These are phyloP conservation scores for Syncephalastrum sp. DNA, from an alignment of 371 early-diverging fungal genomes.

Conservation along the genomic window DNA sequence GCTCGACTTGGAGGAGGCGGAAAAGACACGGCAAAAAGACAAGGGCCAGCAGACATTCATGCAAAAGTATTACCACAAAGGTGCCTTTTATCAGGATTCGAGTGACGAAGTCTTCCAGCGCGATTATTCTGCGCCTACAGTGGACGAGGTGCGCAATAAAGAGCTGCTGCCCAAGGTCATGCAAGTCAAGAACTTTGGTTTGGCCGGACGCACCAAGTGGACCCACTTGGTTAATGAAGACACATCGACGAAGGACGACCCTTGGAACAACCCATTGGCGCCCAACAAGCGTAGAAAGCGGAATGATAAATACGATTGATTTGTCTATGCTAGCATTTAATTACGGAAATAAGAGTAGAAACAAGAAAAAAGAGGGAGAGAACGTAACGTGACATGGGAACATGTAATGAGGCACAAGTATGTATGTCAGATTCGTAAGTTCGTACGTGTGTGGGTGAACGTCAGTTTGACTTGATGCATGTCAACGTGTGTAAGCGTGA, in stretches of 20 bases:
- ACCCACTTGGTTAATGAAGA: conserved; percentile 86
- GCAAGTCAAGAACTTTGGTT: conserved; percentile 91
- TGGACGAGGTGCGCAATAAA: conserved; percentile 68
- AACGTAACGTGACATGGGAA: background rate
- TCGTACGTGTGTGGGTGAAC: too few relatives aligned
- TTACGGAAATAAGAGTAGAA: conserved; percentile 5
- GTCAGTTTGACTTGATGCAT: too few relatives aligned
- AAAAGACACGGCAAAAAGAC: conserved; percentile 52
- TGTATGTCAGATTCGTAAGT: too few relatives aligned
- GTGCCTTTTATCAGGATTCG: conserved; percentile 77
- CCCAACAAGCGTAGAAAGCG: too few relatives aligned
- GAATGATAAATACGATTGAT: too few relatives aligned
- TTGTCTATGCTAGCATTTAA: background rate
- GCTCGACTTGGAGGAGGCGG: conserved; percentile 64
- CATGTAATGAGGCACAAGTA: too few relatives aligned
- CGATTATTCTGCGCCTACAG: conserved; percentile 75
- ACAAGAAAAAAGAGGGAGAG: background rate
- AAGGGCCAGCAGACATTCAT: conserved; percentile 54
- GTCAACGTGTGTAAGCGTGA: too few relatives aligned
- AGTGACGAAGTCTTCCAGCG: conserved; percentile 65
- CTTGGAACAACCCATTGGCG: conserved; percentile 24
- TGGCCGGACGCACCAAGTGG: conserved; percentile 85
- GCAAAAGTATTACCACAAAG: conserved; percentile 89
- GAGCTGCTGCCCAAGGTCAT: conserved; percentile 79
- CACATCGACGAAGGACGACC: conserved; percentile 54